Base-by-base conservation (phyloP, 1,284 basidiomycete species). In the Microbotryum silenes-acaulis region DNA sequence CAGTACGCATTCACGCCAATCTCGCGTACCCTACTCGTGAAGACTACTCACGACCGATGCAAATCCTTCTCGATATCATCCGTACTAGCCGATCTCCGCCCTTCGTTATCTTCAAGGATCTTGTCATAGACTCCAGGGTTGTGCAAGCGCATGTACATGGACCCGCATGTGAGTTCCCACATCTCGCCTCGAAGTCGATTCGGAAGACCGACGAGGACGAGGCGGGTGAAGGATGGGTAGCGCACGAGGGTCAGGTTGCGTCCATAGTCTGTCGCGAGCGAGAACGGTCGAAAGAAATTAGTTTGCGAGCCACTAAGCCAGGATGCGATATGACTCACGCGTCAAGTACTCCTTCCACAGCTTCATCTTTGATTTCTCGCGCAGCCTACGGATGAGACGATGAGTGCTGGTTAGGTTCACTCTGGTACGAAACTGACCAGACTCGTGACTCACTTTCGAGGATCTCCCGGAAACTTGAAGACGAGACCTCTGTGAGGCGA, bases 31-130 rank as follows among this genome's bases (percentile, higher is more conserved):
- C 5, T 12, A 42, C 37, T 42, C 37, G 37, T 8, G 20, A 45
- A 14, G 6, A 9, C 5, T 23, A 57, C 63, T 25, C 29, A 65
- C 51, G 71, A 73, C 23, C 96, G 83, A 77, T 97, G 94, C 47
- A 99, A 77, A 75, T 99, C 96, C 77, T 99, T 99, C 77, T 98
- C 96, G 55, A 99, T 99, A 75, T 99, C 96, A 74, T 99, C 96
- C 0, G 94, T 96, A 71, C 90, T 92, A 9, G 88, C 88, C 57
- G 83, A 92, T 25, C 83, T 85, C 62, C 86, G 82, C 14, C 90
- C 92, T 60, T 82, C 81, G 74, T 94, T 87, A 57, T 90, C 85
- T 56, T 84, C 82, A 9, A 97, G 77, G 31, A 97, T 80, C 6
- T 81, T 79, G n/a, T 85, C 80, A 74, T 97, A 99, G 67, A 84